These are phyloP conservation scores for Calocera cornea DNA, from an alignment of 768 basidiomycete genomes.

Conservation along the genomic window DNA sequence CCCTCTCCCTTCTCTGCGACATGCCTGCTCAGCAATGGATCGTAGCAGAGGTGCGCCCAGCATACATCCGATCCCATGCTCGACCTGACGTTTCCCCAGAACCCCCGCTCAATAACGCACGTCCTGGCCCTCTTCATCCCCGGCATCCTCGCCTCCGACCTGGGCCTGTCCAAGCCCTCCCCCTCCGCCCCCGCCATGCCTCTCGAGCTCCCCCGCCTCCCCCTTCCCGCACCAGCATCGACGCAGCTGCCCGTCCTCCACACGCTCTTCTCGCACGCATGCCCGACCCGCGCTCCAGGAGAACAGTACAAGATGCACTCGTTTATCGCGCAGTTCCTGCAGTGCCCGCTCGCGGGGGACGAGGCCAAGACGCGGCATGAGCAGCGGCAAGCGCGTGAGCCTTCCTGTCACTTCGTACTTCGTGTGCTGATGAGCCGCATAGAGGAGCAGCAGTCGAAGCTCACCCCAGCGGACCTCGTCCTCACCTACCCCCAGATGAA, in stretches of 20 bases:
- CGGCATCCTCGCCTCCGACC: slow-evolving; percentile 51
- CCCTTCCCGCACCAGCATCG: slow-evolving; percentile 12
- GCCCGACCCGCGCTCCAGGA: slow-evolving; percentile 85
- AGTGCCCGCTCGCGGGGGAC: slow-evolving; percentile 59
- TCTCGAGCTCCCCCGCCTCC: neutral
- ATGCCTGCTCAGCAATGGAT: slow-evolving; percentile 81
- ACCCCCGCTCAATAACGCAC: slow-evolving; percentile 57
- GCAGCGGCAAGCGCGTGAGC: slow-evolving; percentile 28
- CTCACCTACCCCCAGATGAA: slow-evolving; percentile 76
- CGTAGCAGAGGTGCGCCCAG: slow-evolving; percentile 50
- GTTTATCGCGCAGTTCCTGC: slow-evolving; percentile 70
- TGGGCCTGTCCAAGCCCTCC: slow-evolving; percentile 22
- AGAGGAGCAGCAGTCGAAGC: slow-evolving; percentile 51
- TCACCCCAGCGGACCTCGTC: slow-evolving; percentile 55
- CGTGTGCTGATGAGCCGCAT: slow-evolving; percentile 1
- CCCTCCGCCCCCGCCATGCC: neutral
- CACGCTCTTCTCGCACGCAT: slow-evolving; percentile 72
- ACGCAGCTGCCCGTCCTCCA: slow-evolving; percentile 47
- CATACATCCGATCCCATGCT: neutral
- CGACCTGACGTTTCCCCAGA: slow-evolving; percentile 32
- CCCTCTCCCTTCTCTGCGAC: slow-evolving; percentile 69
- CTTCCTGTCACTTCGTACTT: slow-evolving; percentile 8
- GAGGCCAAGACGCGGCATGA: slow-evolving; percentile 57
- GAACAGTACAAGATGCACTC: slow-evolving; percentile 76
- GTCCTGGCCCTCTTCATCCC: slow-evolving; percentile 72